phyloP scores from a whole-genome alignment of 257 asterid genomes.

The Rubia yunnanensis region DNA sequence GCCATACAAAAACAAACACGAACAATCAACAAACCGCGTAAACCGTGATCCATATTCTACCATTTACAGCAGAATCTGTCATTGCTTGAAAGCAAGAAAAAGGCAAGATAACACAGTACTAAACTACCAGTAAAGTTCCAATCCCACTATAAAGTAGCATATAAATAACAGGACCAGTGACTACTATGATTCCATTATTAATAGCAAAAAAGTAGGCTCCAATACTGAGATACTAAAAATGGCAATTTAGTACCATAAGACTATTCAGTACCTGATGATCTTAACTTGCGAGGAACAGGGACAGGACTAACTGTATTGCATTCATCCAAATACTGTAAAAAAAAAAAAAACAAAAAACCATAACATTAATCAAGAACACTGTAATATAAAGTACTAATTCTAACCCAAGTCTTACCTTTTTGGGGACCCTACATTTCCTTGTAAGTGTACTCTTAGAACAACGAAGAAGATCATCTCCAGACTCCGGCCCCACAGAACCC shows the following conservation, averaged over 20 bases:
- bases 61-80: slow-evolving; percentile 9
- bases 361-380: background rate
- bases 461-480: slow-evolving; percentile 43
- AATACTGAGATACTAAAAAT: slow-evolving; percentile 4
- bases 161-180: slow-evolving; percentile 6
- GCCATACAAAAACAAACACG: background rate
- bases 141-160: slow-evolving; percentile 7
- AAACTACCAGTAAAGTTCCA: slow-evolving; percentile 1
- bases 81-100: slow-evolving; percentile 11
- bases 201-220: slow-evolving; percentile 25
- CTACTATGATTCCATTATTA: background rate
- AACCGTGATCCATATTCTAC: background rate
- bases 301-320: slow-evolving; percentile 38
- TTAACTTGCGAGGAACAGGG: slow-evolving; percentile 63
- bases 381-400: too few relatives aligned
- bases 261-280: slow-evolving; percentile 57
- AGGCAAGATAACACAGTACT: background rate
- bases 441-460: slow-evolving; percentile 18
- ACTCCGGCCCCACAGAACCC: slow-evolving; percentile 43
- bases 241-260: background rate
- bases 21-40: background rate
- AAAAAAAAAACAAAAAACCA: background rate
- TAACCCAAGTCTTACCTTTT: slow-evolving; percentile 32
- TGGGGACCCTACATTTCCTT: slow-evolving; percentile 27
- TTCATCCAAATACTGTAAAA: slow-evolving; percentile 52